Conservation (phyloP, 352 stramenopile species). For the Phytophthora capsici region DNA sequence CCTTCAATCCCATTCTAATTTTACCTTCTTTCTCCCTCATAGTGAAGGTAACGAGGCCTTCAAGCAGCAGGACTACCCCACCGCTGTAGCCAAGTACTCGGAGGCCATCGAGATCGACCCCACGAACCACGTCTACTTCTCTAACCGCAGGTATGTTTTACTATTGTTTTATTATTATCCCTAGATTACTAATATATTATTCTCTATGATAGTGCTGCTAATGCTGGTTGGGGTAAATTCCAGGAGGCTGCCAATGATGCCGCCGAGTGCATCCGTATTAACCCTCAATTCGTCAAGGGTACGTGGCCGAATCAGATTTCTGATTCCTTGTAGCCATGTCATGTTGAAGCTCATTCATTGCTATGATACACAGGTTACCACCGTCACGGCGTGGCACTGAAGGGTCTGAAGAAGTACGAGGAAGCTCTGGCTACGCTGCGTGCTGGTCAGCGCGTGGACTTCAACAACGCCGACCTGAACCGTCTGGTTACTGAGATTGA, state of each 20-base stretch:
- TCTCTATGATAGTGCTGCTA: constrained; percentile 57
- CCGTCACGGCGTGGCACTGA: constrained; percentile 93
- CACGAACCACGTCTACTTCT: constrained; percentile 94
- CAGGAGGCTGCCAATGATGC: constrained; percentile 89
- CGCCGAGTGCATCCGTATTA: constrained; percentile 90
- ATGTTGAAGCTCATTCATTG: constrained; percentile 16
- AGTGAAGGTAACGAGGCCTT: constrained; percentile 96
- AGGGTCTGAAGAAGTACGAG: constrained; percentile 84
- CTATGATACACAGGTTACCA: constrained; percentile 82
- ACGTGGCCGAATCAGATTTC: constrained; percentile 8
- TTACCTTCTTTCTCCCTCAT: neutral
- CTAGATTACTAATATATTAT: no score
- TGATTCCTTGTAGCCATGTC: constrained; percentile 18
- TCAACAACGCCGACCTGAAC: constrained; percentile 88
- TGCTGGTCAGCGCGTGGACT: constrained; percentile 77
- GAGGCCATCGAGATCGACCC: constrained; percentile 90
- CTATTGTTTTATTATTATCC: no score
- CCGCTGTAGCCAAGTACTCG: constrained; percentile 93
- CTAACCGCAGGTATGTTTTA: constrained; percentile 83
- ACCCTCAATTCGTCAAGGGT: constrained; percentile 95
- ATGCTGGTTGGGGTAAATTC: constrained; percentile 68
- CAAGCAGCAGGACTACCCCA: constrained; percentile 90
- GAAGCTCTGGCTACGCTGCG: constrained; percentile 81
- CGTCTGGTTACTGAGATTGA: constrained; percentile 83
- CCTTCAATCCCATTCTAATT: neutral